Conservation (phyloP, 257 asterid species). For the Anisodus tanguticus region DNA sequence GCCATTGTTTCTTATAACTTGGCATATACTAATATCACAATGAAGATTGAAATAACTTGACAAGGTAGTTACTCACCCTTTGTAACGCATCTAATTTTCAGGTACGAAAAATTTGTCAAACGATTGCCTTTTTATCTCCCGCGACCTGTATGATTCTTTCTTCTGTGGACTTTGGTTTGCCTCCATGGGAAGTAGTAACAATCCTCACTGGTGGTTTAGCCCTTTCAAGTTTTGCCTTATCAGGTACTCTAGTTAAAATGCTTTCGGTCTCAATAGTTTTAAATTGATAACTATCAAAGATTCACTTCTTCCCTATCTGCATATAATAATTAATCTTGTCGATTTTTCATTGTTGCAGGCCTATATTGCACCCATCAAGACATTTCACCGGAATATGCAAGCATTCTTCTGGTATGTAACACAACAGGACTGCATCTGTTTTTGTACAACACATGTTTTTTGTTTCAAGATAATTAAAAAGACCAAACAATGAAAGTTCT, state of each 20-base stretch:
- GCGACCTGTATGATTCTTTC: constrained; percentile 95
- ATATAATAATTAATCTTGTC: constrained; percentile 26
- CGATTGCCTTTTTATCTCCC: constrained; percentile 87
- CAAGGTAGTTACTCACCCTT: not conserved
- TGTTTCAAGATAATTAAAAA: not conserved
- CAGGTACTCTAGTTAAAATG: constrained; percentile 51
- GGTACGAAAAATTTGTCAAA: constrained; percentile 94
- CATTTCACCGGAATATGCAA: constrained; percentile 95
- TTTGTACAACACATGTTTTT: not conserved
- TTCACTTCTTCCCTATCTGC: constrained; percentile 17
- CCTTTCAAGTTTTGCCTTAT: constrained; percentile 86
- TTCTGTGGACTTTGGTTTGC: constrained; percentile 81
- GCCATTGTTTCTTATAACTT: not conserved
- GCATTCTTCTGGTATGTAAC: constrained; percentile 83
- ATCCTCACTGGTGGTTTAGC: constrained; percentile 89
- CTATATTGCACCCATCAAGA: constrained; percentile 98
- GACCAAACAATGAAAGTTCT: not conserved
- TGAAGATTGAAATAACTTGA: not conserved
- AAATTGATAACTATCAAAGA: not conserved
- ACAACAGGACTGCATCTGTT: not conserved
- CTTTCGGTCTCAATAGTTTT: too few species aligned
- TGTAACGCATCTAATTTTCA: constrained; percentile 31
- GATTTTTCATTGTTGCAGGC: constrained; percentile 51
- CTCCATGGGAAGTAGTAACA: constrained; percentile 79
- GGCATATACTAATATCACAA: not conserved